Percentiles rank a stretch among this genome's conserved stretches.
Evolutionary conservation across 192 early-diverging fungal species (phyloP).

Genomic region (Radiomyces spectabilis): DNA sequence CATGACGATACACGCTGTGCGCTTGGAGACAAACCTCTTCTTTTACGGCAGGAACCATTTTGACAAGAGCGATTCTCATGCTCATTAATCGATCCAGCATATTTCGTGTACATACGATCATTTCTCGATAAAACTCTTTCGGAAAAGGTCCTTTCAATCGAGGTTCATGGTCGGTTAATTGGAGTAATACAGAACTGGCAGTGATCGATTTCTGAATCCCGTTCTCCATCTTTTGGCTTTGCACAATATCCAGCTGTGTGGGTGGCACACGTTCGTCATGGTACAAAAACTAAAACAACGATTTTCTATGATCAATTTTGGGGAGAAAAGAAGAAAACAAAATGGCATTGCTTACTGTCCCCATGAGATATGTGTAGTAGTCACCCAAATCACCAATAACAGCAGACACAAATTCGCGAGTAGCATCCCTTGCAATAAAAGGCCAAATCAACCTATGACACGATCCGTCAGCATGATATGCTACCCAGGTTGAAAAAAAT

Average conservation of each 20-base stretch:
- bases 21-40: constrained; percentile 23
- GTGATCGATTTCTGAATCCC: constrained; percentile 14
- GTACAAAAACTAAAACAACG: too few species aligned
- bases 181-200: constrained; percentile 39
- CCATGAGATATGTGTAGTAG: constrained; percentile 63
- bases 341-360: too few species aligned
- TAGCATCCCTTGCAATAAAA: constrained; percentile 62
- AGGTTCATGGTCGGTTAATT: constrained; percentile 62
- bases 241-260: constrained; percentile 4
- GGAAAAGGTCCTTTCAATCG: constrained; percentile 68
- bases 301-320: too few species aligned
- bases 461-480: too few species aligned
- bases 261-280: constrained; percentile 32
- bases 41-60: constrained; percentile 32
- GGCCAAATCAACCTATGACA: constrained; percentile 60
- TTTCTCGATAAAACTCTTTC: constrained; percentile 47
- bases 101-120: constrained; percentile 55
- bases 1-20: constrained; percentile 31
- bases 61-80: constrained; percentile 41
- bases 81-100: constrained; percentile 66
- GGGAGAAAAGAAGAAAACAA: too few species aligned
- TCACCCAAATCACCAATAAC: constrained; percentile 40
- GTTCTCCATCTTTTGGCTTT: constrained; percentile 15
- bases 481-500: too few species aligned
- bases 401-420: constrained; percentile 45